Conservation (phyloP, 2,329 filamentous ascomycete species). For the Colletotrichum chrysophilum region DNA sequence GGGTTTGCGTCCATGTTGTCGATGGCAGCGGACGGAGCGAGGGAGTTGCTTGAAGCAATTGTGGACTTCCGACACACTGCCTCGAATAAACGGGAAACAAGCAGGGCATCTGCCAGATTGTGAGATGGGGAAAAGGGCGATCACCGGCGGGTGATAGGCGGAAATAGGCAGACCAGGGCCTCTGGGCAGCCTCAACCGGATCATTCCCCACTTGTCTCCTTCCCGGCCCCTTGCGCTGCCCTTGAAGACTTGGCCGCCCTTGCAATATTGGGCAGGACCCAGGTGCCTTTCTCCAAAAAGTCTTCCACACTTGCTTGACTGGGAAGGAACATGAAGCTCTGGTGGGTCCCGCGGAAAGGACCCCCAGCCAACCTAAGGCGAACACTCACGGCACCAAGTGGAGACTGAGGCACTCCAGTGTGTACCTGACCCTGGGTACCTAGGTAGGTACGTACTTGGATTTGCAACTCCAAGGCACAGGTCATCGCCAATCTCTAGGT, state of each 20-base stretch:
- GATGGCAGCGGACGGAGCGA: background rate
- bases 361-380: background rate
- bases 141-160: background rate
- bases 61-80: background rate
- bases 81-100: background rate
- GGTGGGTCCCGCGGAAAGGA: background rate
- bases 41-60: conserved; percentile 1
- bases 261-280: background rate
- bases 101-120: background rate
- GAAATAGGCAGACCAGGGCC: background rate
- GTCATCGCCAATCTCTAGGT: conserved; percentile 1
- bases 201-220: background rate
- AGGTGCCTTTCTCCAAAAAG: background rate
- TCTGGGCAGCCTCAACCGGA: conserved; percentile 1
- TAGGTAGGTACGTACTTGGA: background rate
- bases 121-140: background rate
- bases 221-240: background rate
- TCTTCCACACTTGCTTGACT: background rate
- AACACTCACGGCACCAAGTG: background rate
- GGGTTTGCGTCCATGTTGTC: background rate
- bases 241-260: background rate
- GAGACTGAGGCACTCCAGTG: background rate
- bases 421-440: background rate
- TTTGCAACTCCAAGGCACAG: background rate
- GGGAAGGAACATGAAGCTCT: background rate